Evolutionary conservation across 2,329 filamentous ascomycete genomes (phyloP), one percentile per base, ranked within the genome.

Genomic region (Cordyceps cicadae): DNA sequence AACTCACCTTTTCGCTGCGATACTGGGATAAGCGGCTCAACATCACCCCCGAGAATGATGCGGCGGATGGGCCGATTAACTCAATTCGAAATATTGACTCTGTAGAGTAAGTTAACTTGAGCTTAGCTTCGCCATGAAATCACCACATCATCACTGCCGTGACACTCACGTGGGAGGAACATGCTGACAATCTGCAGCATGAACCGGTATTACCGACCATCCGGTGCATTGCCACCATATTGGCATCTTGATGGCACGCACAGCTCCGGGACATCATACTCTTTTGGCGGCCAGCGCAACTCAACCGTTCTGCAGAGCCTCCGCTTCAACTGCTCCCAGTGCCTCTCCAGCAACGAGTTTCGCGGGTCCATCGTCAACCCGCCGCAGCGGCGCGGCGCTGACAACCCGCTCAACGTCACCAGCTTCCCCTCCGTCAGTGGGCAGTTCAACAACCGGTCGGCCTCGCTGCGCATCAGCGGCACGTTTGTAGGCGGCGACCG

Each of bases 11-110:
- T 15, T 57, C 54, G 1, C 21, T 57, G 15, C 32, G 54, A 8
- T 50, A 57, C 11, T 57, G 54, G 54, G 54, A 49, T 21, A 57
- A 49, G 9, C 49, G 50, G 19, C 43, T 57, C 45, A 57, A 57
- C 54, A 57, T 57, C 7, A 49, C 45, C 2, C 54, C 54, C 4
- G 19, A n/a, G 7, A 12, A 26, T 15, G 54, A 39, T 29, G 14
- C 4, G 6, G 45, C 45, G 2, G 54, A 50, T 32, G 54, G 45
- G 4, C 54, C 54, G 11, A 57, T 57, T 19, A 57, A 57, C 32
- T 57, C 45, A 7, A 57, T 57, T 8, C 45, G 45, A 24, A 57
- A 50, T 12, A 49, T 57, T 39, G 45, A 57, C 21, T 57, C 54
- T 50, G 46, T 57, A 4, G 54, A 57, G 54, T 57, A 50, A 2